Evolutionary conservation across 2,329 filamentous ascomycete genomes (phyloP).

Genomic region (Chaetothyriales sp.): DNA sequence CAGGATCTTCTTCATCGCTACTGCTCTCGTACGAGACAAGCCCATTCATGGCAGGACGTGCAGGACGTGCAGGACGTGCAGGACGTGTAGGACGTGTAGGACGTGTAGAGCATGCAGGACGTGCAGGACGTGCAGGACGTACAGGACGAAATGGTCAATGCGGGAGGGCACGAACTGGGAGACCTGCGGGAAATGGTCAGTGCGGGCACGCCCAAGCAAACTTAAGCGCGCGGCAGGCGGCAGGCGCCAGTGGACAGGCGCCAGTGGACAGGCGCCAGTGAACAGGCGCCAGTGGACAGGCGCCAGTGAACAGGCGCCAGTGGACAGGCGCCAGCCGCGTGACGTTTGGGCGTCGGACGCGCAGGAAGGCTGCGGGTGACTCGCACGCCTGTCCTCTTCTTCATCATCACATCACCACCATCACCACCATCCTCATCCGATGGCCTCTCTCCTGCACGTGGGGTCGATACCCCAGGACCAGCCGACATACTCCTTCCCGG

Average conservation of each 20-base stretch:
- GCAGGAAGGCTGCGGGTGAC: not conserved
- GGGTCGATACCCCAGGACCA: constrained; percentile 37
- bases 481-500: constrained; percentile 48
- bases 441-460: constrained; percentile 42
- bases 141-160: too few species aligned
- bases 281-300: not conserved
- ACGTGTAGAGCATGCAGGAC: too few species aligned
- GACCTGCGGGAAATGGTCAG: too few species aligned
- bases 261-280: not conserved
- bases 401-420: not conserved
- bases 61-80: too few species aligned
- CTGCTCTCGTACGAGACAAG: constrained; percentile 33
- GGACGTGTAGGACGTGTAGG: too few species aligned
- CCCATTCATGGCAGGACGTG: constrained; percentile 16
- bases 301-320: not conserved
- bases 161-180: too few species aligned
- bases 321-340: not conserved
- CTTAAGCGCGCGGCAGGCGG: not conserved
- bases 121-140: too few species aligned
- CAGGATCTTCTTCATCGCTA: constrained; percentile 29
- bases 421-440: constrained; percentile 21
- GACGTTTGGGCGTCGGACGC: not conserved
- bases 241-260: not conserved
- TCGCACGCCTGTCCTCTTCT: not conserved
- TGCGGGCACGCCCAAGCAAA: too few species aligned